Evolutionary conservation across 305 asterid genomes (phyloP).

Genomic region (Rubia tinctorum): DNA sequence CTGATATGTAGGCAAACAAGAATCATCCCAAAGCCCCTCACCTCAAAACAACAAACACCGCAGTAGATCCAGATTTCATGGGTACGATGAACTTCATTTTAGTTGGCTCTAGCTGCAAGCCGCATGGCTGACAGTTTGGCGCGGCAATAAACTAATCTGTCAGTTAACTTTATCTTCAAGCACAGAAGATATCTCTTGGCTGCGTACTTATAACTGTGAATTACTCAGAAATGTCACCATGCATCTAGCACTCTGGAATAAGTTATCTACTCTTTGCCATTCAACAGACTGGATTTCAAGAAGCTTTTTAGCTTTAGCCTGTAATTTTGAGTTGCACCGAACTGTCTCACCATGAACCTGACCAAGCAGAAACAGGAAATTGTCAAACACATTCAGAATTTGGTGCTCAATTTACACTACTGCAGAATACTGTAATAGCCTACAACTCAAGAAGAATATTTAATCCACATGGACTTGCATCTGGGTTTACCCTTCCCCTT

Average conservation of each 20-base stretch:
- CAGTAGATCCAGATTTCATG: neutral
- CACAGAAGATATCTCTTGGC: neutral
- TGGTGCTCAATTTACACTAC: neutral
- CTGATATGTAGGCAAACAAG: neutral
- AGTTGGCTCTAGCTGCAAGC: neutral
- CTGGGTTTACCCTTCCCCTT: neutral
- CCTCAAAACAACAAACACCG: neutral
- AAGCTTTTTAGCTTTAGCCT: constrained; percentile 64
- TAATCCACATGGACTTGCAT: neutral
- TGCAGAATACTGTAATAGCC: neutral
- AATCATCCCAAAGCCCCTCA: neutral
- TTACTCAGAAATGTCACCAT: constrained; percentile 80
- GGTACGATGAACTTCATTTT: neutral
- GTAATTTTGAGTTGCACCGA: constrained; percentile 55
- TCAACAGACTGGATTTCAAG: constrained; percentile 63
- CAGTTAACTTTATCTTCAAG: constrained; percentile 12
- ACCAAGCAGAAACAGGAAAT: constrained; percentile 9
- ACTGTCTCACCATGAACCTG: constrained; percentile 94
- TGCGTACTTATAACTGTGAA: constrained; percentile 56
- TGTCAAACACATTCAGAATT: neutral
- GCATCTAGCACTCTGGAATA: constrained; percentile 83
- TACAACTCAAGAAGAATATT: neutral
- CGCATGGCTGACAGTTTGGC: neutral
- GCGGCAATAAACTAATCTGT: neutral
- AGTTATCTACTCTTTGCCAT: constrained; percentile 73